Base-by-base conservation (phyloP, 495 filamentous ascomycete species). In the Penicillium dipodomyicola region DNA sequence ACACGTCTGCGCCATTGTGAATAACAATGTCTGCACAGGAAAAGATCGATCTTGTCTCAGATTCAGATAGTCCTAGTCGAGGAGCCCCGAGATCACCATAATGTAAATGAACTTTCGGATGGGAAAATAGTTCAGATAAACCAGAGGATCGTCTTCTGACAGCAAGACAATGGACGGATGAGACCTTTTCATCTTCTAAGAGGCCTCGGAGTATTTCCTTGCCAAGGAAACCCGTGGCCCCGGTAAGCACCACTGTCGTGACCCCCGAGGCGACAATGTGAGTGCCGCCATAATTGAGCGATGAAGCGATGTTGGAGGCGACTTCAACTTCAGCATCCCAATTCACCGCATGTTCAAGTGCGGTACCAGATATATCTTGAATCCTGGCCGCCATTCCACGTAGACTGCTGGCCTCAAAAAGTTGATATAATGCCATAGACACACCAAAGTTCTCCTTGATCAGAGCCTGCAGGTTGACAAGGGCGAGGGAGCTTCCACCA, bases 1-100 rank as follows among this genome's bases (percentile, higher is more conserved):
- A 81, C 1, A 75, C 72, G 46, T 80, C 72, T 0, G 81, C 78
- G 9, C 80, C 82, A 57, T 74, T 77, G 64, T 85, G 82, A 33
- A 86, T 75, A 29, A 84, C 63, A 5, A 56, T 56, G 43, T 83
- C 71, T 0, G 68, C 75, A 2, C 49, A 39, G 5, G 14, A 14
- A 22, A 68, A 74, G 2, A 85, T 60, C 0, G 32, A 46, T 1
- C 10, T 11, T 11, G 57, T 58, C 0, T 74, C 65, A 0, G 43
- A 27, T 0, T 65, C 56, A 0, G 65, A 65, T 0, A 83, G 64
- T 7, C 80, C 81, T 0, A 82, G 54, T 1, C 20, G 59, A 49
- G 65, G 53, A 4, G 41, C 39, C 0, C 58, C 50, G 1, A 77
- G 60, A 50, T 82, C 65, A 0, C 81, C 81, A 0, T 33, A n/a